Evolutionary conservation across 2,329 filamentous ascomycete species (phyloP).

Genomic region (Fusarium verticillioides): DNA sequence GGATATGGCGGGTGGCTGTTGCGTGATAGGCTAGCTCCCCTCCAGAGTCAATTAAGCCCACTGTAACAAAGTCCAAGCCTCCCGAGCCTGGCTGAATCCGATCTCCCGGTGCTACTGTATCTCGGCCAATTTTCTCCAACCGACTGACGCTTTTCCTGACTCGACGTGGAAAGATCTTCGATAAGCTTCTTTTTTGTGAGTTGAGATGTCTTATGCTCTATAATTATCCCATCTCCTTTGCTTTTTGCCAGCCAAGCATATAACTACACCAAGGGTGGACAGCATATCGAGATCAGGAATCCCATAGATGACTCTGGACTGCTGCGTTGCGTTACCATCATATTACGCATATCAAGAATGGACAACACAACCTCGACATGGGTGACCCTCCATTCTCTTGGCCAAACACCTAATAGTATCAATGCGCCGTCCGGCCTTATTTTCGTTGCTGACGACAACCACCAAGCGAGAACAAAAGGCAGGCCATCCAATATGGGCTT

Average conservation of each 20-base stretch:
- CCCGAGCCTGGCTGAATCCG: slow-evolving; percentile 30
- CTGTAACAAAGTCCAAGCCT: slow-evolving; percentile 21
- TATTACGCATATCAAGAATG: slow-evolving; percentile 12
- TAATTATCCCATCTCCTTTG: neutral
- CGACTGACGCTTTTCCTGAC: slow-evolving; percentile 1
- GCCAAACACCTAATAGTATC: slow-evolving; percentile 30
- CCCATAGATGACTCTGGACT: neutral
- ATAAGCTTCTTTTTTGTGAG: slow-evolving; percentile 7
- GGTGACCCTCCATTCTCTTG: slow-evolving; percentile 30
- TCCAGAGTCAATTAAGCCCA: slow-evolving; percentile 9
- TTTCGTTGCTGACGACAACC: slow-evolving; percentile 44
- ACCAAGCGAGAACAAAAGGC: slow-evolving; percentile 18
- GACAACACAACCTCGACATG: slow-evolving; percentile 29
- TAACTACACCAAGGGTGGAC: neutral
- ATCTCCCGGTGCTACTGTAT: slow-evolving; percentile 35
- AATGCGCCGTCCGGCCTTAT: slow-evolving; percentile 29
- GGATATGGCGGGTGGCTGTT: slow-evolving; percentile 7
- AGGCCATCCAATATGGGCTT: slow-evolving; percentile 10
- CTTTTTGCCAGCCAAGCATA: neutral
- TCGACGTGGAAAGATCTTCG: slow-evolving; percentile 15
- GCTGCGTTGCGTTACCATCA: slow-evolving; percentile 4
- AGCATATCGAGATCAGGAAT: neutral
- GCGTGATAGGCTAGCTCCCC: slow-evolving; percentile 14
- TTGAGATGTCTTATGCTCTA: neutral
- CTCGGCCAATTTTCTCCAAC: slow-evolving; percentile 29